These are phyloP conservation scores for Aspergillus taichungensis DNA, from an alignment of 495 filamentous ascomycete genomes.

Conservation along the genomic window DNA sequence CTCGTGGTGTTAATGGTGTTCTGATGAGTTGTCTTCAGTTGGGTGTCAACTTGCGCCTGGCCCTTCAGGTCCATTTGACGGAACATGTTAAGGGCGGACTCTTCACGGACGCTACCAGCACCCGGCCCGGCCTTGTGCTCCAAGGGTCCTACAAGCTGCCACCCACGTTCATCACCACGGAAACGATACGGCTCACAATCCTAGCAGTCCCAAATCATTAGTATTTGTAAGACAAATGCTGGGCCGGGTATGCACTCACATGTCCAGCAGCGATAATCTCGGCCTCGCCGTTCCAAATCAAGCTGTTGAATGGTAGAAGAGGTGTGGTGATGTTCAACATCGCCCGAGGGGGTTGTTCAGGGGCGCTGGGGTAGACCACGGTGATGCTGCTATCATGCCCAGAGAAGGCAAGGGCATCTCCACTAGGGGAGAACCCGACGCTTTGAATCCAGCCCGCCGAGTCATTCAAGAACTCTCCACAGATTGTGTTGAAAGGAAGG, in stretches of 20 bases:
- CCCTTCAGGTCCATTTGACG: conserved; percentile 96
- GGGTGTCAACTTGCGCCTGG: conserved; percentile 78
- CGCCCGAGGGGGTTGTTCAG: conserved; percentile 82
- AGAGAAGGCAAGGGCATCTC: conserved; percentile 81
- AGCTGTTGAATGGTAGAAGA: conserved; percentile 77
- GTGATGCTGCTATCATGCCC: conserved; percentile 94
- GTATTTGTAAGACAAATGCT: background rate
- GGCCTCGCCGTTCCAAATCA: conserved; percentile 86
- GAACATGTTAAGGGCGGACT: conserved; percentile 97
- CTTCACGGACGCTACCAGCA: conserved; percentile 55
- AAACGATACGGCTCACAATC: conserved; percentile 94
- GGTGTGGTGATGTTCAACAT: conserved; percentile 84
- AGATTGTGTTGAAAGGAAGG: conserved; percentile 94
- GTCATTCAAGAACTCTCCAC: conserved; percentile 90
- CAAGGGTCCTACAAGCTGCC: conserved; percentile 76
- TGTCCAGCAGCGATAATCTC: conserved; percentile 96
- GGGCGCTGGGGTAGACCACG: conserved; percentile 86
- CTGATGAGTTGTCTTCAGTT: conserved; percentile 92
- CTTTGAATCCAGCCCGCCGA: conserved; percentile 95
- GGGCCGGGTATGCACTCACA: conserved; percentile 29
- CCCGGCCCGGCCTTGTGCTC: conserved; percentile 52
- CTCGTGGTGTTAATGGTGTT: conserved; percentile 87
- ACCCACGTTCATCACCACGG: conserved; percentile 70
- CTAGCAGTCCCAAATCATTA: conserved; percentile 18
- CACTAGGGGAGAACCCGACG: conserved; percentile 82